A percentile compares a stretch with the other conserved stretches of the same genome.
phyloP scores from a whole-genome alignment of 345 rosid species.

The Boechera stricta region DNA sequence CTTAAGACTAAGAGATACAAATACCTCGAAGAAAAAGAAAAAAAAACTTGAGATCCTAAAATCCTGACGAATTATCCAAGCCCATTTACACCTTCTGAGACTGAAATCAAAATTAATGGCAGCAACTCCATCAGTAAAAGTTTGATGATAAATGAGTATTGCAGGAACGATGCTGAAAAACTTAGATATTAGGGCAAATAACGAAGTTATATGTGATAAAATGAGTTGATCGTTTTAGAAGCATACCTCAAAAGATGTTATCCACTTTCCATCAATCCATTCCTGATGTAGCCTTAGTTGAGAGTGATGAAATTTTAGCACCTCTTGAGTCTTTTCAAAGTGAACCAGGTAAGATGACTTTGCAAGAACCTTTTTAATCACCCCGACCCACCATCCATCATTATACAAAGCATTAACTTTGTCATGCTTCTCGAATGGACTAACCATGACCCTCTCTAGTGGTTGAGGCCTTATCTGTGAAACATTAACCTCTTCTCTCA shows the following conservation, averaged over 20 bases:
- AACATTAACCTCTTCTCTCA: constrained; percentile 63
- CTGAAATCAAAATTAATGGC: constrained; percentile 27
- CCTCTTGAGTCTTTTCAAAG: constrained; percentile 61
- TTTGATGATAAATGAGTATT: constrained; percentile 9
- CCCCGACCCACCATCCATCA: constrained; percentile 94
- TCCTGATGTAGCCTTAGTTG: constrained; percentile 76
- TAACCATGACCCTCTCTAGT: constrained; percentile 47
- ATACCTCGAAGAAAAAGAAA: constrained; percentile 5
- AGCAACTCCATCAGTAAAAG: constrained; percentile 31
- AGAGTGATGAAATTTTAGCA: constrained; percentile 59
- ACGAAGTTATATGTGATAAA: not conserved
- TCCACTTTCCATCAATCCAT: constrained; percentile 81
- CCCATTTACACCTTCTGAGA: constrained; percentile 26
- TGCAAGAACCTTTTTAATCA: constrained; percentile 55
- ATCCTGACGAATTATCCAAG: constrained; percentile 15
- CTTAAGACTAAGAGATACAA: constrained; percentile 6
- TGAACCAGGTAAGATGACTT: constrained; percentile 56
- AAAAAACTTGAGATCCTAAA: constrained; percentile 20
- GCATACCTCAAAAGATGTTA: constrained; percentile 53
- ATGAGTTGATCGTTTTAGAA: constrained; percentile 10
- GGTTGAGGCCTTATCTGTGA: constrained; percentile 78
- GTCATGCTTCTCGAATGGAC: constrained; percentile 56
- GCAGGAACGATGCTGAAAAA: not conserved
- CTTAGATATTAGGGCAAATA: not conserved
- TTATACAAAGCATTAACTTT: constrained; percentile 83